phyloP scores from a whole-genome alignment of 2,329 filamentous ascomycete genomes.

The Stromatinia cepivora region DNA sequence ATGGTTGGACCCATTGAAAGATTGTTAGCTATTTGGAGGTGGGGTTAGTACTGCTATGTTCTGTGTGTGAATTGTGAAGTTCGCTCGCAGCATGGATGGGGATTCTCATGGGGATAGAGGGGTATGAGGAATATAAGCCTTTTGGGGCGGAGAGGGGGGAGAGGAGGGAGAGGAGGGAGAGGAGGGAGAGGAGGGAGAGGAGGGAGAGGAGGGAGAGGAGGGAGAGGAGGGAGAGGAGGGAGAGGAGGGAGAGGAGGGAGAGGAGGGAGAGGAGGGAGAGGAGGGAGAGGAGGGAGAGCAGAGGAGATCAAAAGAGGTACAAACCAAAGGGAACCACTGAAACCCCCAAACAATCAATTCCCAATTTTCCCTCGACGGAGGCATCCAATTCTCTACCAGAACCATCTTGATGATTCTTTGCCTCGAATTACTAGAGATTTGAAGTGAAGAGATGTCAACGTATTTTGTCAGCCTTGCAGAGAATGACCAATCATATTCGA shows the following conservation, averaged over 20 bases:
- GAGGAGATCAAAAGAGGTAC: conserved; percentile 28
- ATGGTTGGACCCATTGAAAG: conserved; percentile 71
- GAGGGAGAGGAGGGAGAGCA: neutral
- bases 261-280: neutral
- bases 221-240: neutral
- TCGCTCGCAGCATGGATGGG: neutral
- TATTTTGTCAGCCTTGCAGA: conserved; percentile 7
- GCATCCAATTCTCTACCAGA: conserved; percentile 44
- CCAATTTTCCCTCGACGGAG: conserved; percentile 60
- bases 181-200: neutral
- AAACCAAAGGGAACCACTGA: conserved; percentile 51
- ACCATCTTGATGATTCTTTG: conserved; percentile 30
- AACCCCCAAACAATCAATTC: conserved; percentile 53
- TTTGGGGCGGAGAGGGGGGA: neutral
- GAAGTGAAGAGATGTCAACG: neutral
- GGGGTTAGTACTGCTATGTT: neutral
- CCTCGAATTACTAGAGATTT: neutral
- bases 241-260: neutral
- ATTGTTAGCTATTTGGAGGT: conserved; percentile 60
- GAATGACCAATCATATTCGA: neutral
- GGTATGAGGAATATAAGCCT: neutral
- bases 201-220: neutral
- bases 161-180: neutral
- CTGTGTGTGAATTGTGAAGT: neutral
- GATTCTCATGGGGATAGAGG: neutral